Conservation (phyloP, 805 yeast species). For the Sungouiozyma ichnusensis region DNA sequence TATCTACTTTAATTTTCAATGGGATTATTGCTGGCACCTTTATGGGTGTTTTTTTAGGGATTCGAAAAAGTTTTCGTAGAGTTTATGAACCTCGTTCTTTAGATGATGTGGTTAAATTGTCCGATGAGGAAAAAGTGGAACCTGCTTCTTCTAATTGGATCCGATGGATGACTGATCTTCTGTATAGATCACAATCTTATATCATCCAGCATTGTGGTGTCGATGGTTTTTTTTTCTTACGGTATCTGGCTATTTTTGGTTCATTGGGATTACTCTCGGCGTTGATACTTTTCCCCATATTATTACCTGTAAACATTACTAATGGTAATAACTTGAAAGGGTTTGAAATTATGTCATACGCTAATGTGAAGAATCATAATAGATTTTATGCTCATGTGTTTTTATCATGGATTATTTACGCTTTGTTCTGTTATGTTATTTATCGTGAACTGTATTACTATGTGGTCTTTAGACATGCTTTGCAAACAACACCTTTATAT, state of each 20-base stretch:
- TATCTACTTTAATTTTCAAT: constrained; percentile 62
- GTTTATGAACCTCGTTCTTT: constrained; percentile 76
- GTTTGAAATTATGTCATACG: constrained; percentile 52
- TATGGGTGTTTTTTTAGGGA: constrained; percentile 43
- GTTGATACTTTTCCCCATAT: constrained; percentile 51
- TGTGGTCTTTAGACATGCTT: constrained; percentile 58
- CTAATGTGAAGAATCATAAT: constrained; percentile 53
- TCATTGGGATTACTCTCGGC: constrained; percentile 44
- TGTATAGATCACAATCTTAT: constrained; percentile 48
- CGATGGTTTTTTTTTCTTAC: constrained; percentile 67
- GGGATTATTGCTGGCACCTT: constrained; percentile 50
- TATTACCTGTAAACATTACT: constrained; percentile 66
- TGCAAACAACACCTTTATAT: constrained; percentile 63
- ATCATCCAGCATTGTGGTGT: constrained; percentile 59
- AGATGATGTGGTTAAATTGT: constrained; percentile 24
- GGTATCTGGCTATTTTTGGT: constrained; percentile 51
- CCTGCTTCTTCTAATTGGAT: constrained; percentile 55
- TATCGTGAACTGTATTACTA: constrained; percentile 69
- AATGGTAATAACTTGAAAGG: constrained; percentile 48
- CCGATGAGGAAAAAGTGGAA: constrained; percentile 46
- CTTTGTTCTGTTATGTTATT: constrained; percentile 50
- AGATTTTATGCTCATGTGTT: constrained; percentile 67
- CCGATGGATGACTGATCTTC: constrained; percentile 45
- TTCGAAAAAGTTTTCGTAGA: constrained; percentile 56
- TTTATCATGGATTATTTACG: constrained; percentile 64